Percentiles rank a stretch among this genome's conserved stretches.
phyloP scores from a whole-genome alignment of 257 asterid genomes.

The Solanum chilense region DNA sequence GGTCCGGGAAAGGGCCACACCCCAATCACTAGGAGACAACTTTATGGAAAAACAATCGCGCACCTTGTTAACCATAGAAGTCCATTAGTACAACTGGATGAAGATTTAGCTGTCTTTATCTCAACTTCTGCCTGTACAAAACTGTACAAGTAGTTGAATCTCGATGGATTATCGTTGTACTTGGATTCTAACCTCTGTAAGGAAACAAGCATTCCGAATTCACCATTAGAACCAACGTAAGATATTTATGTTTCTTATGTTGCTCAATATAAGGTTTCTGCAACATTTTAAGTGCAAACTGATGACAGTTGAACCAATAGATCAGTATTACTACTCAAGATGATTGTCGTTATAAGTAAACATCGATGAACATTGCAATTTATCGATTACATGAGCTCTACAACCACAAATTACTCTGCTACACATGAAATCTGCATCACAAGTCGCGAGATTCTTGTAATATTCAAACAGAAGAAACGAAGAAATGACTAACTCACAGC shows the following conservation, averaged over 20 bases:
- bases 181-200: conserved; percentile 68
- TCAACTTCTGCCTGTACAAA: conserved; percentile 86
- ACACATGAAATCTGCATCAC: not conserved
- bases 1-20: not conserved
- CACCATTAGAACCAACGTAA: not conserved
- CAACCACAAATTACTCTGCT: not conserved
- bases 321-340: not conserved
- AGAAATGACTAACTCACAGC: conserved; percentile 31
- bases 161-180: conserved; percentile 50
- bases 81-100: conserved; percentile 76
- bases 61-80: conserved; percentile 91
- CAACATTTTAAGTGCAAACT: not conserved
- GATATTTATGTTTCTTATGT: not conserved
- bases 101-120: conserved; percentile 56
- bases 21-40: not conserved
- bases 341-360: not conserved
- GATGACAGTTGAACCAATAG: not conserved
- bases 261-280: not conserved
- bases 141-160: conserved; percentile 71
- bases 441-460: not conserved
- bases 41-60: not conserved
- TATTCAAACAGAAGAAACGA: not conserved
- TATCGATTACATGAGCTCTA: not conserved
- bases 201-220: not conserved
- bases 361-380: not conserved